Conservation (phyloP, 2,329 filamentous ascomycete genomes). For the Exserohilum rostratum region DNA sequence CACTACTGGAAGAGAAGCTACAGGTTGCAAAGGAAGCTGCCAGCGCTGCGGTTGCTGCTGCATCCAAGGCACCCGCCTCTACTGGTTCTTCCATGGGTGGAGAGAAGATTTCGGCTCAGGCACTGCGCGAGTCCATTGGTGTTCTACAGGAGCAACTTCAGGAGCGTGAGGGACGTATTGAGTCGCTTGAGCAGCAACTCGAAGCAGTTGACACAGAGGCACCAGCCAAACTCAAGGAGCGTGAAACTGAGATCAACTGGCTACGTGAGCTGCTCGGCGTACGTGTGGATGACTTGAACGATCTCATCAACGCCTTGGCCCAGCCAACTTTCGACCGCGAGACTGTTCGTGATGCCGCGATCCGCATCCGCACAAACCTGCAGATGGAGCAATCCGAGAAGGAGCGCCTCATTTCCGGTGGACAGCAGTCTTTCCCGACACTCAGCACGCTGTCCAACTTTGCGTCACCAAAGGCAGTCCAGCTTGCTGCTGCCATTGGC, state of each 20-base stretch:
- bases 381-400: constrained; percentile 98
- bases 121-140: constrained; percentile 92
- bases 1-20: constrained; percentile 86
- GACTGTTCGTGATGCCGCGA: constrained; percentile 84
- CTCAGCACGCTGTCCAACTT: constrained; percentile 78
- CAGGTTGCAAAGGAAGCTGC: constrained; percentile 89
- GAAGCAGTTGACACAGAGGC: constrained; percentile 76
- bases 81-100: constrained; percentile 44
- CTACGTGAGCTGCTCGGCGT: constrained; percentile 91
- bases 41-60: constrained; percentile 78
- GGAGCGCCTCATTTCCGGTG: constrained; percentile 77
- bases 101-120: constrained; percentile 91
- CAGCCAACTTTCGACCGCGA: constrained; percentile 77
- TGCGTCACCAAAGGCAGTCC: constrained; percentile 81
- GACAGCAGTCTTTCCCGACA: constrained; percentile 67
- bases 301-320: constrained; percentile 82
- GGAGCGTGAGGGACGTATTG: constrained; percentile 87
- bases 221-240: constrained; percentile 82
- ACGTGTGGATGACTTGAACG: constrained; percentile 86
- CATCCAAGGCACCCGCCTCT: constrained; percentile 56
- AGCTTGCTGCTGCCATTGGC: constrained; percentile 96
- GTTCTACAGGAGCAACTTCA: constrained; percentile 97
- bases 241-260: constrained; percentile 94
- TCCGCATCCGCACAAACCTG: constrained; percentile 89
- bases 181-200: constrained; percentile 78